Evolutionary conservation across 1,284 basidiomycete species (phyloP).

Genomic region (Apiotrichum sp.): DNA sequence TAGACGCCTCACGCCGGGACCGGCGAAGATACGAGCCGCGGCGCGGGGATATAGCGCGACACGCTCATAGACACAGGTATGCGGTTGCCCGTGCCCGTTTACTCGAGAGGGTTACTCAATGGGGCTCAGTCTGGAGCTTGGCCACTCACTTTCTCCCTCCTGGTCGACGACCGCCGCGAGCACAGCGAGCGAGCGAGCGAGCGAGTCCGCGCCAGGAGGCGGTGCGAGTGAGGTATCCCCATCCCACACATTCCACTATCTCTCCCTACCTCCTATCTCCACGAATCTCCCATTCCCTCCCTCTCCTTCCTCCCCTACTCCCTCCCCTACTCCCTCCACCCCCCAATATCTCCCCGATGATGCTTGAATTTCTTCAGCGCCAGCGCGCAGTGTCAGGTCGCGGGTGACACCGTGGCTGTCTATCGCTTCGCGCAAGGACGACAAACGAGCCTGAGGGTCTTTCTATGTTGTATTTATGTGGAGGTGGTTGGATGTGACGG

Average conservation of each 20-base stretch:
- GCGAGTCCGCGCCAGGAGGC: slow-evolving; percentile 2
- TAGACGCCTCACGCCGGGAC: background rate
- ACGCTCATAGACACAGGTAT: slow-evolving; percentile 43
- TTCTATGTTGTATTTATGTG: background rate
- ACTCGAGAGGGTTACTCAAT: slow-evolving; percentile 39
- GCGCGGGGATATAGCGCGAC: background rate
- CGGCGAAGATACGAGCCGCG: slow-evolving; percentile 44
- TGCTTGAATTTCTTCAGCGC: slow-evolving; percentile 48
- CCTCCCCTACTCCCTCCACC: background rate
- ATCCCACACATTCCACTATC: slow-evolving; percentile 5
- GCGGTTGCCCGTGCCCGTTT: slow-evolving; percentile 34
- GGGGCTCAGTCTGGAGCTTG: slow-evolving; percentile 47
- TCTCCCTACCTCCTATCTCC: background rate
- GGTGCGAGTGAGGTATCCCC: too few species aligned
- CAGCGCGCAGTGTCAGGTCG: slow-evolving; percentile 33
- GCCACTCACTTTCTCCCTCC: slow-evolving; percentile 13
- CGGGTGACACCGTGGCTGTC: slow-evolving; percentile 34
- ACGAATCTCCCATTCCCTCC: background rate
- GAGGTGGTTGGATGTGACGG: too few species aligned
- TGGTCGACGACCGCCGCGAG: slow-evolving; percentile 1
- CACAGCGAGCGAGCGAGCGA: too few species aligned
- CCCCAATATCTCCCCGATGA: slow-evolving; percentile 40
- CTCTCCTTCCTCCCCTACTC: background rate
- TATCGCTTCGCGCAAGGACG: slow-evolving; percentile 37
- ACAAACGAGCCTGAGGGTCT: slow-evolving; percentile 40